phyloP scores from a whole-genome alignment of 768 basidiomycete species.

The Mycena albidolilacea region DNA sequence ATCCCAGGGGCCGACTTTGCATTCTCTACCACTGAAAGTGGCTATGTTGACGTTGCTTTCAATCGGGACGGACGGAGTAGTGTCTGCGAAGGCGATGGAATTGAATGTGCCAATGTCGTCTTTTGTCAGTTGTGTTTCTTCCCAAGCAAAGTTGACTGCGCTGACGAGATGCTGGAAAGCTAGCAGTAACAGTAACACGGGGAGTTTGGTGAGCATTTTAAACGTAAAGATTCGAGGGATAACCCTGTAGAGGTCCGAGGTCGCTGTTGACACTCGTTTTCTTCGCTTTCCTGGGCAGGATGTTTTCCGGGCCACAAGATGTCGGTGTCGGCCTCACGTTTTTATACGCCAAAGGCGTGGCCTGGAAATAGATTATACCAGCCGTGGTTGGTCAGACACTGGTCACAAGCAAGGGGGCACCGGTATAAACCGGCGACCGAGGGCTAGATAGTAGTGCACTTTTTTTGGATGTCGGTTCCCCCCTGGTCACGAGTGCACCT shows the following conservation, averaged over 20 bases:
- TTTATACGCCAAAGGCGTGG: constrained; percentile 5
- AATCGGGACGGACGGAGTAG: too few relatives aligned
- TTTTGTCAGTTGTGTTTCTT: constrained; percentile 9
- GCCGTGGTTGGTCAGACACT: too few relatives aligned
- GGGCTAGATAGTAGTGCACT: too few relatives aligned
- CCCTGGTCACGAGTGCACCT: too few relatives aligned
- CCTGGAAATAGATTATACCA: neutral
- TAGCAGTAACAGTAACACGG: constrained; percentile 7
- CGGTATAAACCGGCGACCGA: too few relatives aligned
- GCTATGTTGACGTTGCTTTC: too few relatives aligned
- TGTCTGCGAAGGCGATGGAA: neutral
- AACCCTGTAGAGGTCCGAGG: constrained; percentile 12
- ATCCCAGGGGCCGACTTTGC: too few relatives aligned
- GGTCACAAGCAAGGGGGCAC: too few relatives aligned
- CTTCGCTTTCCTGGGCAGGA: constrained; percentile 13
- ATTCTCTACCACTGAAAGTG: too few relatives aligned
- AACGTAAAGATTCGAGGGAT: constrained; percentile 8
- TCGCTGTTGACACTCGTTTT: constrained; percentile 6
- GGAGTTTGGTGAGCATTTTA: constrained; percentile 12
- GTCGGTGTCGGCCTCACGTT: neutral
- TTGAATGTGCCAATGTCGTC: constrained; percentile 5
- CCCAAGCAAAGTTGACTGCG: constrained; percentile 11
- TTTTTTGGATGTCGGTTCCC: too few relatives aligned
- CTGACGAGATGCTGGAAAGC: constrained; percentile 4
- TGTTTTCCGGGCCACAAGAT: constrained; percentile 12